These are phyloP conservation scores for Amauroascus verrucosus DNA, from an alignment of 2,329 filamentous ascomycete species.

Conservation along the genomic window DNA sequence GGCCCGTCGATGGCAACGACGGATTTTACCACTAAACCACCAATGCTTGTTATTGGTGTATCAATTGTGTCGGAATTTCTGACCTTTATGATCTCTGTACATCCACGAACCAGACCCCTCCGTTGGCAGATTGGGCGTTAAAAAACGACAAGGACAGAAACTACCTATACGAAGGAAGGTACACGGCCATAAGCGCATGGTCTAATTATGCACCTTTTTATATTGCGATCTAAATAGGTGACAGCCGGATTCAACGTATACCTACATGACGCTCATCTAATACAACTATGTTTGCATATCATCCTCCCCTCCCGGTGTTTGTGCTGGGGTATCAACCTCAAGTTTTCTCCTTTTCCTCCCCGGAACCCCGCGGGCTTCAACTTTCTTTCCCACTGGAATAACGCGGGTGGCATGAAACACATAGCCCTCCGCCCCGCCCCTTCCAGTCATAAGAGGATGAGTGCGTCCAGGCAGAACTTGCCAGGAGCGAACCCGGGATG, in stretches of 20 bases:
- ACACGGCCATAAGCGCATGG: too few species aligned
- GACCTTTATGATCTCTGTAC: too few species aligned
- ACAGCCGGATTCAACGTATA: not conserved
- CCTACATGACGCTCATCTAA: not conserved
- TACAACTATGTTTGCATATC: not conserved
- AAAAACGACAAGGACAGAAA: too few species aligned
- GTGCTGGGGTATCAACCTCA: not conserved
- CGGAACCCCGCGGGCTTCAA: constrained; percentile 72
- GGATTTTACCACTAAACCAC: constrained; percentile 47
- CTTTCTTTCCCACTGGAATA: constrained; percentile 64
- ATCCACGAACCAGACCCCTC: too few species aligned
- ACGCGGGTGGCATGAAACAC: constrained; percentile 76
- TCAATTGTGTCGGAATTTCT: too few species aligned
- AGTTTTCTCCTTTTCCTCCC: constrained; percentile 55
- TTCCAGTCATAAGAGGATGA: constrained; percentile 85
- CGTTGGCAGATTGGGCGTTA: too few species aligned
- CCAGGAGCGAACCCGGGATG: constrained; percentile 66
- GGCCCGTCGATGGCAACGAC: constrained; percentile 46
- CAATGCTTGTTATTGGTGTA: constrained; percentile 16
- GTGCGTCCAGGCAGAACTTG: constrained; percentile 87
- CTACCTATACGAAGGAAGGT: too few species aligned
- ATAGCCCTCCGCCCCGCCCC: constrained; percentile 81
- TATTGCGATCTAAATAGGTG: too few species aligned
- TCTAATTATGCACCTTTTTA: too few species aligned
- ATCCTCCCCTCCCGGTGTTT: not conserved